Evolutionary conservation across 2,329 filamentous ascomycete genomes (phyloP).

Genomic region (Arthrobotrys iridis): DNA sequence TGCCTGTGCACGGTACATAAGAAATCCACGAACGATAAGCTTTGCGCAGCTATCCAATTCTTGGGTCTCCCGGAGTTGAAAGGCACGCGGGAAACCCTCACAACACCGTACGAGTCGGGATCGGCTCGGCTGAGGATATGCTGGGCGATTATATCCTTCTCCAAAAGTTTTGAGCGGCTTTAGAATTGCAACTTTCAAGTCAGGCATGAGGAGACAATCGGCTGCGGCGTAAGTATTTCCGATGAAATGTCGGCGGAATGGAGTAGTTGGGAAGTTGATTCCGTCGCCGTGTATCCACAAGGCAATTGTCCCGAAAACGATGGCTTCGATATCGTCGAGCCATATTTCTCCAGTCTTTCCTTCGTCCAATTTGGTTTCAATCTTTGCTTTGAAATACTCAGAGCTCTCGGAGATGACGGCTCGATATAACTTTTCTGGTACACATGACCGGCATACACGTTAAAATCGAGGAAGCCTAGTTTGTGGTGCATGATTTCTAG

Average conservation of each 20-base stretch:
- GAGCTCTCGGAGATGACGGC: neutral
- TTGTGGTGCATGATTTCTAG: neutral
- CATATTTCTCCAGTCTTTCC: neutral
- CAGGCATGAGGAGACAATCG: constrained; percentile 12
- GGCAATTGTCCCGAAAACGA: neutral
- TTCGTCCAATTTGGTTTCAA: neutral
- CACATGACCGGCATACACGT: neutral
- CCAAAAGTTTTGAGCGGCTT: neutral
- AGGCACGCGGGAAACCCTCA: neutral
- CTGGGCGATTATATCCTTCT: neutral
- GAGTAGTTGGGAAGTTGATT: neutral
- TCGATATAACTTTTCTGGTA: neutral
- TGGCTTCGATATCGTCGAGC: neutral
- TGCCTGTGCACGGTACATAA: neutral
- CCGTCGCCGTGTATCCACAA: neutral
- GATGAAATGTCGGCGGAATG: neutral
- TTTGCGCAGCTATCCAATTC: neutral
- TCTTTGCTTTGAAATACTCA: neutral
- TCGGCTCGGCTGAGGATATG: neutral
- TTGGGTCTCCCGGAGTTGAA: neutral
- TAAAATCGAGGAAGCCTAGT: neutral
- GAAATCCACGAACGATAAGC: neutral
- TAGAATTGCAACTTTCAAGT: neutral
- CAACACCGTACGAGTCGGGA: neutral
- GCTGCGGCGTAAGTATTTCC: neutral